phyloP scores from a whole-genome alignment of 1,284 basidiomycete species.

The Cerioporus squamosus region DNA sequence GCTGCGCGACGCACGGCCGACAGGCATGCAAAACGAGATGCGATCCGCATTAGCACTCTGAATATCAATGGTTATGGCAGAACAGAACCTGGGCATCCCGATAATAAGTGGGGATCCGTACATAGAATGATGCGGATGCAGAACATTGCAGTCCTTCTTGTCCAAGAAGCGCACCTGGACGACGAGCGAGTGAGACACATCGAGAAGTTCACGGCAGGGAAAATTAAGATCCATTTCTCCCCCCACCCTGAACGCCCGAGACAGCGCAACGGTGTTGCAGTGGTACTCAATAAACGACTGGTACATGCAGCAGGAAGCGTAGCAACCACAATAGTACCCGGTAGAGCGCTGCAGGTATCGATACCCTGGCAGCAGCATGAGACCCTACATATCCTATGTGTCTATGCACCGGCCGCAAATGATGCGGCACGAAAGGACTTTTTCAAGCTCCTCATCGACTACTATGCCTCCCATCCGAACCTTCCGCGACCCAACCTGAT shows the following conservation, averaged over 20 bases:
- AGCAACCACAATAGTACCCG: not conserved
- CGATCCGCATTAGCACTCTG: not conserved
- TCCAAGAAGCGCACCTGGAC: conserved; percentile 11
- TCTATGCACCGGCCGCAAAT: conserved; percentile 42
- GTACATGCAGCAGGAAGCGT: not conserved
- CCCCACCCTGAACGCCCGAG: not conserved
- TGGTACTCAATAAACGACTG: not conserved
- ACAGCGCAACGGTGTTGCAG: not conserved
- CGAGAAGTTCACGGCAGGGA: not conserved
- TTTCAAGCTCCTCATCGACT: conserved; percentile 29
- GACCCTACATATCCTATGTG: conserved; percentile 29
- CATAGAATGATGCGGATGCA: not conserved
- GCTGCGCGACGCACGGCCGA: too few species aligned
- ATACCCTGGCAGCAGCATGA: conserved; percentile 20
- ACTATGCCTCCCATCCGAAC: conserved; percentile 3
- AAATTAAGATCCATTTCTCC: not conserved
- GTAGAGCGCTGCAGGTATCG: not conserved
- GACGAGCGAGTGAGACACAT: not conserved
- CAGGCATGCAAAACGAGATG: too few species aligned
- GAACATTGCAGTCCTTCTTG: not conserved
- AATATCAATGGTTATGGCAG: not conserved
- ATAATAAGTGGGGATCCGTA: conserved; percentile 1
- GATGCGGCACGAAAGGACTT: conserved; percentile 32
- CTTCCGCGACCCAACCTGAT: conserved; percentile 36
- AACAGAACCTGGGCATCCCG: not conserved